Evolutionary conservation across 768 basidiomycete species (phyloP).

Genomic region (Hygrocybe punicea): DNA sequence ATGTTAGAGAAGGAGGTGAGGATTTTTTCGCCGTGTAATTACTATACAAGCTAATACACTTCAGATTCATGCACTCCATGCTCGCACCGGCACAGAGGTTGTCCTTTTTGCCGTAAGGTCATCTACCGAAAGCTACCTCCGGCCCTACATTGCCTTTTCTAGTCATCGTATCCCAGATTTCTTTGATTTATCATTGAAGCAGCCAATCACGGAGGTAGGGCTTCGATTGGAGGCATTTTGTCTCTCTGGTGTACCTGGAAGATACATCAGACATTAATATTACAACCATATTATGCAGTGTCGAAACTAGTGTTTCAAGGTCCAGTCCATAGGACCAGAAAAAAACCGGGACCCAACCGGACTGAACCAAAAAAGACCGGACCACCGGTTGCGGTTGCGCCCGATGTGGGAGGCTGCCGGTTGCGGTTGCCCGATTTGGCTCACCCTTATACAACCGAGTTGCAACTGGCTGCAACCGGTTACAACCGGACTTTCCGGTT

Average conservation of each 20-base stretch:
- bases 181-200: slow-evolving; percentile 3
- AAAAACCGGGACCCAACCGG: too few species aligned
- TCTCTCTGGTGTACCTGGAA: slow-evolving; percentile 9
- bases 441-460: too few species aligned
- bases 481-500: too few species aligned
- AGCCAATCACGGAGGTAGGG: slow-evolving; percentile 2
- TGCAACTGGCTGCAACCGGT: too few species aligned
- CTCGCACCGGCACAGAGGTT: slow-evolving; percentile 9
- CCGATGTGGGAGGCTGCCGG: background rate
- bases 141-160: background rate
- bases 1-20: slow-evolving; percentile 7
- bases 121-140: background rate
- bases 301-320: too few species aligned
- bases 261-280: background rate
- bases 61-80: slow-evolving; percentile 5
- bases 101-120: slow-evolving; percentile 1
- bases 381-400: background rate
- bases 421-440: too few species aligned
- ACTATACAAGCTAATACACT: background rate
- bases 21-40: background rate
- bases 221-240: slow-evolving; percentile 9
- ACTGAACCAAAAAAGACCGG: too few species aligned
- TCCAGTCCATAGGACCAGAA: too few species aligned
- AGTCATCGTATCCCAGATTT: slow-evolving; percentile 5
- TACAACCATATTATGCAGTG: too few species aligned